A percentile compares a stretch with the other conserved stretches of the same genome.
Conservation (phyloP, 129 eudicot species). For the Chrysanthemum seticuspe region DNA sequence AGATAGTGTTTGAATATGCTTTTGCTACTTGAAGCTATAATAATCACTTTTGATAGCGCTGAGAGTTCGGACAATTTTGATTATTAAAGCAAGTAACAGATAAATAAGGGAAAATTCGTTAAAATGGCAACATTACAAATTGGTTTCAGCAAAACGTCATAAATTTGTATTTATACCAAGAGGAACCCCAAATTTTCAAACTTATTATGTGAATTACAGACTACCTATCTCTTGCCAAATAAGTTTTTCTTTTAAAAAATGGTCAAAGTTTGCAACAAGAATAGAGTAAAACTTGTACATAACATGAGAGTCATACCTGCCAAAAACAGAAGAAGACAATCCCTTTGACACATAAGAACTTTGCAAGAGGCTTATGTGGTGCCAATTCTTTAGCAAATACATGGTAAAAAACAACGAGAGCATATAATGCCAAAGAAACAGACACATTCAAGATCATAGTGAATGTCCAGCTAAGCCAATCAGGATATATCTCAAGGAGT, state of each 20-base stretch:
- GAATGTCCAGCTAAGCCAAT: slow-evolving; percentile 92
- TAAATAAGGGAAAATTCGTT: not conserved
- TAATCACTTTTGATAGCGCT: not conserved
- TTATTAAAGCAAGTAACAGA: not conserved
- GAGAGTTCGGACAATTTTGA: not conserved
- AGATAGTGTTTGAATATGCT: not conserved
- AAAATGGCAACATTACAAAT: too few relatives aligned
- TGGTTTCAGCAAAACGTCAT: too few relatives aligned
- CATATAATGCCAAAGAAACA: slow-evolving; percentile 82
- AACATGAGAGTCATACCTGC: slow-evolving; percentile 56
- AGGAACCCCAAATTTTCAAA: too few relatives aligned
- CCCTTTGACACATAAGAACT: slow-evolving; percentile 93
- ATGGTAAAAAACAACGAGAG: slow-evolving; percentile 87
- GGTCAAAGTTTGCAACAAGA: too few relatives aligned
- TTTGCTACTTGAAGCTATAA: not conserved
- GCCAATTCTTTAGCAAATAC: slow-evolving; percentile 92
- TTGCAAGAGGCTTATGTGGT: slow-evolving; percentile 92
- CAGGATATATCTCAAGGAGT: slow-evolving; percentile 70
- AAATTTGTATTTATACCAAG: too few relatives aligned
- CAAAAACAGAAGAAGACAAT: slow-evolving; percentile 95
- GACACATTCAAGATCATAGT: slow-evolving; percentile 87
- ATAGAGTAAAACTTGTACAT: too few relatives aligned
- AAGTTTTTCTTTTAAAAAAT: too few relatives aligned
- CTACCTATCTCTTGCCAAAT: too few relatives aligned
- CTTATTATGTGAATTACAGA: too few relatives aligned